phyloP scores from a whole-genome alignment of 495 filamentous ascomycete genomes.

The Daldinia bambusicola region DNA sequence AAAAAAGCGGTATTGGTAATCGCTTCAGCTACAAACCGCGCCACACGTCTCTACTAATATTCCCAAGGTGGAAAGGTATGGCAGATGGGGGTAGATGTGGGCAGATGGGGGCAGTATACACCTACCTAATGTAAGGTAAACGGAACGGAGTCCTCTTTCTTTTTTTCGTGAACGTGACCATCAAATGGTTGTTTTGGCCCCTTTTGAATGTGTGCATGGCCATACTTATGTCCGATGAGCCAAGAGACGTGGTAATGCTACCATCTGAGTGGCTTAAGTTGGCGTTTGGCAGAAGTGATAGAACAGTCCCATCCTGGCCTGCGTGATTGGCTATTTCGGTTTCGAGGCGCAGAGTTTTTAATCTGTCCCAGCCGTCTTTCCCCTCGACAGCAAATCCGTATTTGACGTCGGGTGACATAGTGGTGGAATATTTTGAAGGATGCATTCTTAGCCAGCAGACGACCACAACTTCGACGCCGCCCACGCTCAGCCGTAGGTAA shows the following conservation, averaged over 20 bases:
- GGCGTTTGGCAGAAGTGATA: constrained; percentile 12
- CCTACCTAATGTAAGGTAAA: background rate
- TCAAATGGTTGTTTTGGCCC: constrained; percentile 12
- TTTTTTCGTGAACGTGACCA: constrained; percentile 8
- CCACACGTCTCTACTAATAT: constrained; percentile 5
- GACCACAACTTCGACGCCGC: constrained; percentile 6
- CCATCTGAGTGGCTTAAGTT: constrained; percentile 7
- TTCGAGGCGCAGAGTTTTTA: constrained; percentile 17
- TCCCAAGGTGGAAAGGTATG: constrained; percentile 8
- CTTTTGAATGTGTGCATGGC: constrained; percentile 4
- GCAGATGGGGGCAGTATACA: background rate
- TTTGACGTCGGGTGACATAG: background rate
- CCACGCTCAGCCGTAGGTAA: constrained; percentile 7
- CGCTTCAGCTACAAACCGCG: constrained; percentile 9
- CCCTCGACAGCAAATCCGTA: constrained; percentile 14
- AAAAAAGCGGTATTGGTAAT: constrained; percentile 18
- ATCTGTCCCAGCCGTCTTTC: constrained; percentile 18
- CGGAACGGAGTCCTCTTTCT: background rate
- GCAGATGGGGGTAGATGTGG: background rate
- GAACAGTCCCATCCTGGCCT: constrained; percentile 13
- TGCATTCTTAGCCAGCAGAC: constrained; percentile 22
- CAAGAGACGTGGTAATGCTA: background rate
- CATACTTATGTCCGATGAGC: constrained; percentile 14
- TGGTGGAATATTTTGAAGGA: background rate
- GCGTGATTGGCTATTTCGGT: constrained; percentile 12